Conservation (phyloP, 441 rosid genomes). For the Corymbia citriodora region DNA sequence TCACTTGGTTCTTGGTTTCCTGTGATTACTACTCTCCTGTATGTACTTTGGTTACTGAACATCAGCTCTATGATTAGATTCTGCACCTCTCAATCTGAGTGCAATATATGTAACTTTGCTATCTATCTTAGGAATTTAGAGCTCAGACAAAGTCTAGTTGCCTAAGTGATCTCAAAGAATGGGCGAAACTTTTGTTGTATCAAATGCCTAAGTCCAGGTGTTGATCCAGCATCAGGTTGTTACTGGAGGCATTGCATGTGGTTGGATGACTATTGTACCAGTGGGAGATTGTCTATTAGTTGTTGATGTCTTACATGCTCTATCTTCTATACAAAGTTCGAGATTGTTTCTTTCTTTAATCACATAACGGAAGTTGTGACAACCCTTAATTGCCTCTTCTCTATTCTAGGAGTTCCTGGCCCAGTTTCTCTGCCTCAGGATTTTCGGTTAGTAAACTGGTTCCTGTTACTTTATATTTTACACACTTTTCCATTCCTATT, state of each 20-base stretch:
- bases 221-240: neutral
- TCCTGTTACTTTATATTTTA: neutral
- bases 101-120: neutral
- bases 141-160: neutral
- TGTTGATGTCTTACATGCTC: neutral
- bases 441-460: slow-evolving; percentile 24
- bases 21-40: neutral
- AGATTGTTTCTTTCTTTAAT: neutral
- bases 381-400: neutral
- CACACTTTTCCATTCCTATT: neutral
- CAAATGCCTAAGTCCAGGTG: neutral
- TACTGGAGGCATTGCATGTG: neutral
- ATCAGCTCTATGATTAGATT: neutral
- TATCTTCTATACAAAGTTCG: neutral
- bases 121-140: neutral
- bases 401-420: slow-evolving; percentile 54
- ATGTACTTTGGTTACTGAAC: neutral
- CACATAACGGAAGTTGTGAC: slow-evolving; percentile 7
- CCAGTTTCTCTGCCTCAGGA: slow-evolving; percentile 34
- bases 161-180: neutral
- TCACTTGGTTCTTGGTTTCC: neutral
- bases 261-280: neutral
- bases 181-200: neutral
- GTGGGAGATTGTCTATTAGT: neutral
- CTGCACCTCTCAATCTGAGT: neutral